phyloP scores from a whole-genome alignment of 2,329 filamentous ascomycete species.

The Fusarium chuoi region DNA sequence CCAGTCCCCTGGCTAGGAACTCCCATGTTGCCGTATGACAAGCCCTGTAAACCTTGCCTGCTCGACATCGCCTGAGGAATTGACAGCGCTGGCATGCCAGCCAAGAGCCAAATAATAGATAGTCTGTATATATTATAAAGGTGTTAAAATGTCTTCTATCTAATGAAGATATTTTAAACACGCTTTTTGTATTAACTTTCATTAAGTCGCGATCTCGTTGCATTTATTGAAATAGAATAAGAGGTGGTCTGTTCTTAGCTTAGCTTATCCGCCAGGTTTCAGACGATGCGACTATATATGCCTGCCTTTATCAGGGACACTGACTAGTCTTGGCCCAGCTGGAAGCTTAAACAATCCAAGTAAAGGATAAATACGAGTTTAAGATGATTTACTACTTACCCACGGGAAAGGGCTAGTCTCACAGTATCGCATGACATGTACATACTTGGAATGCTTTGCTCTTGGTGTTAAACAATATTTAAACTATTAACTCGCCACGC shows the following conservation, averaged over 20 bases:
- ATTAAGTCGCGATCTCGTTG: background rate
- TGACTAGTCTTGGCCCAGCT: fast-evolving
- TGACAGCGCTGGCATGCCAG: background rate
- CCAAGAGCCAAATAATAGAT: fast-evolving
- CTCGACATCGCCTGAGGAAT: background rate
- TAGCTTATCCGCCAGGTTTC: background rate
- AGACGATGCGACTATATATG: background rate
- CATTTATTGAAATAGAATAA: background rate
- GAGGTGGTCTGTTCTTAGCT: background rate
- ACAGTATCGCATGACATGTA: background rate
- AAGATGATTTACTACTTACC: background rate
- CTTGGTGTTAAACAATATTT: background rate
- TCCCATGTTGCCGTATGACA: too few relatives aligned
- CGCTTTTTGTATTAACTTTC: background rate
- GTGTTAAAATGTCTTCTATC: background rate
- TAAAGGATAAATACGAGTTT: background rate
- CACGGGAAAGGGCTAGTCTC: too few relatives aligned
- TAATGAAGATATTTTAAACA: fast-evolving
- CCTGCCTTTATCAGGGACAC: background rate
- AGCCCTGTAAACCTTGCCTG: background rate
- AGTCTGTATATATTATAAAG: fast-evolving
- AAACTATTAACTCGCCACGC: too few relatives aligned
- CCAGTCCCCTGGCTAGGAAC: background rate
- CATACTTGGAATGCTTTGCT: too few relatives aligned
- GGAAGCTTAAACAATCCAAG: background rate